Percentiles rank a stretch among this genome's conserved stretches.
Evolutionary conservation across 208 protist genomes (phyloP).

Genomic region (Endotrypanum monterogeii): DNA sequence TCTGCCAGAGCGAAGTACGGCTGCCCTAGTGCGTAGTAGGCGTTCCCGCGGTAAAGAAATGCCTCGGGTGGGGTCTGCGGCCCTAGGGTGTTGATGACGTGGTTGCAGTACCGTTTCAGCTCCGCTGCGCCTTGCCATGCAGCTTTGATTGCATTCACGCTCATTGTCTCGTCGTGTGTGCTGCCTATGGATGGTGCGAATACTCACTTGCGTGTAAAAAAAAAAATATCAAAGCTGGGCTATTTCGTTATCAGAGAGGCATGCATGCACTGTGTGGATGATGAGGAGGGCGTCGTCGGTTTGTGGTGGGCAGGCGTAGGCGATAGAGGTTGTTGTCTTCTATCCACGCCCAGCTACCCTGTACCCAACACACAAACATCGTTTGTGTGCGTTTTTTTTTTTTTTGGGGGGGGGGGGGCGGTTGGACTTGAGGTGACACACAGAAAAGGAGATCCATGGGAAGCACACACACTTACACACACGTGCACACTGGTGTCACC

Average conservation of each 20-base stretch:
- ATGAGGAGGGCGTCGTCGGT: neutral
- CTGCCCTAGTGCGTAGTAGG: slow-evolving; percentile 80
- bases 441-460: too few relatives aligned
- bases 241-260: neutral
- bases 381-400: neutral
- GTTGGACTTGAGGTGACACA: too few relatives aligned
- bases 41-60: slow-evolving; percentile 87
- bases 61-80: slow-evolving; percentile 72
- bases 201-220: neutral
- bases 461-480: too few relatives aligned
- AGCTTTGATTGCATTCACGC: slow-evolving; percentile 12
- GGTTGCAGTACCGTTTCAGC: slow-evolving; percentile 78
- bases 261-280: neutral
- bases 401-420: neutral
- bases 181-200: neutral
- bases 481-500: too few relatives aligned
- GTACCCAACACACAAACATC: neutral
- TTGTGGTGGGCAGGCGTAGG: neutral
- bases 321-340: neutral
- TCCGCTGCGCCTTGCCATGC: slow-evolving; percentile 43
- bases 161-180: neutral
- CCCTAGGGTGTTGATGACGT: slow-evolving; percentile 81
- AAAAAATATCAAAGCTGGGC: neutral
- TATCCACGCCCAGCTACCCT: neutral
- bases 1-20: slow-evolving; percentile 87